Conservation (phyloP, 176 grass and related monocot genomes). For the Tillandsia leiboldiana region DNA sequence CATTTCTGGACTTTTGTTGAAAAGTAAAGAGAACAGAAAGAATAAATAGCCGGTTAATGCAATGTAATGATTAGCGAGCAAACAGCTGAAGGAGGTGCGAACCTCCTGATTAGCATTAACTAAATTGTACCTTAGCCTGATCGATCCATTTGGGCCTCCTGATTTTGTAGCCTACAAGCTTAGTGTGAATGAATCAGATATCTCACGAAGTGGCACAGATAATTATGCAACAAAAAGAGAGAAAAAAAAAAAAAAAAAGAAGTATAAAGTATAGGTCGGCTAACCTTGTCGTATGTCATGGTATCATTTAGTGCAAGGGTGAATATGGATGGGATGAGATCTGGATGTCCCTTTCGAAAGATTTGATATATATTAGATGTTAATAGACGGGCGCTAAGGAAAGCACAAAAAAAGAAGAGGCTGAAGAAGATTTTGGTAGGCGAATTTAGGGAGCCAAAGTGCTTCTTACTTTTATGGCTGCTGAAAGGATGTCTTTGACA, state of each 20-base stretch:
- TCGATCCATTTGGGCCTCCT: conserved; percentile 91
- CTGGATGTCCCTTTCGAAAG: conserved; percentile 54
- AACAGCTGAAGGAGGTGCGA: not conserved
- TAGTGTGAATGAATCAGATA: conserved; percentile 5
- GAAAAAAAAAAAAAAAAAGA: not conserved
- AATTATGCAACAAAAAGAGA: not conserved
- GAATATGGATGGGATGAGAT: conserved; percentile 60
- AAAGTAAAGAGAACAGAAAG: conserved; percentile 12
- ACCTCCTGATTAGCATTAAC: not conserved
- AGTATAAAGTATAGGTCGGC: conserved; percentile 8
- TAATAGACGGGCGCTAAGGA: not conserved
- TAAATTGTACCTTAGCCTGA: conserved; percentile 70
- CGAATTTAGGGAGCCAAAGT: not conserved
- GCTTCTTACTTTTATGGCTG: conserved; percentile 54
- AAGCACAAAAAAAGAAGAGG: not conserved
- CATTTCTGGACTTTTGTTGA: conserved; percentile 71
- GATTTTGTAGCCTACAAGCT: conserved; percentile 69
- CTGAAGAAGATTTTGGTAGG: not conserved
- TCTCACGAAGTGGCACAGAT: not conserved
- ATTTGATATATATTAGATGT: not conserved
- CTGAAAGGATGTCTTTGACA: conserved; percentile 52
- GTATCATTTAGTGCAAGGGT: conserved; percentile 85
- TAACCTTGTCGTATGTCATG: conserved; percentile 95
- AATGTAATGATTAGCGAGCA: no score
- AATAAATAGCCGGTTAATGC: not conserved